These are phyloP conservation scores for Anthostomella pinea DNA, from an alignment of 2,329 filamentous ascomycete genomes.

Conservation along the genomic window DNA sequence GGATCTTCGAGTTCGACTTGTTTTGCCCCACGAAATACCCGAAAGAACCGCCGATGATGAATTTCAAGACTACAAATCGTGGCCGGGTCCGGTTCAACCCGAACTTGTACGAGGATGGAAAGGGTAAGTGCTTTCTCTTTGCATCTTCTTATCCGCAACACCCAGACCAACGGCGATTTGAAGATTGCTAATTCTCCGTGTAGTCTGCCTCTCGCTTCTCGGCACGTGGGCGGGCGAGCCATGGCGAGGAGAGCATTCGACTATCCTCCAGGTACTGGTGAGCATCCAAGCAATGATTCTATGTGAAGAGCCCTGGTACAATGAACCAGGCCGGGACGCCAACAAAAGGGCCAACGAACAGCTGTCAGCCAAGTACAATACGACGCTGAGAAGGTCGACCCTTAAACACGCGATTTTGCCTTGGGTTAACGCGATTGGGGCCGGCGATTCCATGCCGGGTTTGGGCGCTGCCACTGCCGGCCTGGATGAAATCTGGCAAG, in stretches of 20 bases:
- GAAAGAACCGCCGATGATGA: slow-evolving; percentile 37
- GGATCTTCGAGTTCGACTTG: slow-evolving; percentile 55
- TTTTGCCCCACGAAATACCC: slow-evolving; percentile 43
- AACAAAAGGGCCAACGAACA: slow-evolving; percentile 15
- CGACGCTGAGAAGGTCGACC: no score
- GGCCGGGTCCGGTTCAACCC: slow-evolving; percentile 45
- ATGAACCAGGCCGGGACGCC: slow-evolving; percentile 51
- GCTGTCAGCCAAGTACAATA: slow-evolving; percentile 31
- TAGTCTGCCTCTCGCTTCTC: slow-evolving; percentile 48
- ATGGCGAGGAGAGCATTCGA: slow-evolving; percentile 46
- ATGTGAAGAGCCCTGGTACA: slow-evolving; percentile 51
- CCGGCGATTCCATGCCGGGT: no score
- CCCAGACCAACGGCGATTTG: no score
- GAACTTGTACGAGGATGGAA: slow-evolving; percentile 49
- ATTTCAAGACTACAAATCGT: slow-evolving; percentile 44
- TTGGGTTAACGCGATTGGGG: no score
- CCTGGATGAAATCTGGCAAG: no score
- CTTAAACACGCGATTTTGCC: no score
- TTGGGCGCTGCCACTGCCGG: no score
- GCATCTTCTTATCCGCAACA: background rate
- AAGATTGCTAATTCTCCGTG: background rate
- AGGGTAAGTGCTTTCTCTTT: slow-evolving; percentile 33
- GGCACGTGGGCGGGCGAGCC: slow-evolving; percentile 46
- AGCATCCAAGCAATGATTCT: slow-evolving; percentile 58
- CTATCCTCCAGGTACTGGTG: slow-evolving; percentile 50